A percentile compares a stretch with the other conserved stretches of the same genome.
phyloP scores from a whole-genome alignment of 2,329 filamentous ascomycete genomes.

The Apiospora malaysiana region DNA sequence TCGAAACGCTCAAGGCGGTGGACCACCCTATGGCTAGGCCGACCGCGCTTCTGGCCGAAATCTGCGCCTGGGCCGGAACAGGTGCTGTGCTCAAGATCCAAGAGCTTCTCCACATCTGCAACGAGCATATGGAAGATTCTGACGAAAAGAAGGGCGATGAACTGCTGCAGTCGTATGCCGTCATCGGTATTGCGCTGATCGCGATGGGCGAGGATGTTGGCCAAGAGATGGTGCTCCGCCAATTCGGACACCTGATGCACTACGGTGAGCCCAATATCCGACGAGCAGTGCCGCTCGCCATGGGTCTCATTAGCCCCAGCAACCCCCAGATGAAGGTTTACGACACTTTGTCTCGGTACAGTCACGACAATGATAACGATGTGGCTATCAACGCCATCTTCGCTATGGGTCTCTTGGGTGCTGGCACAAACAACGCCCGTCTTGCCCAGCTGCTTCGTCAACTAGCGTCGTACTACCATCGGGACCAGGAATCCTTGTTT shows the following conservation, averaged over 20 bases:
- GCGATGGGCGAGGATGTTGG: slow-evolving; percentile 98
- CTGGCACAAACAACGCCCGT: slow-evolving; percentile 97
- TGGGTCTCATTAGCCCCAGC: slow-evolving; percentile 95
- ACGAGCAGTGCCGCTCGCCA: slow-evolving; percentile 91
- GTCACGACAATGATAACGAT: slow-evolving; percentile 97
- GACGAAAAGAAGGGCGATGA: slow-evolving; percentile 96
- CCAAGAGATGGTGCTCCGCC: slow-evolving; percentile 97
- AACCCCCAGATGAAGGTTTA: slow-evolving; percentile 99
- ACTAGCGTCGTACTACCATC: slow-evolving; percentile 96
- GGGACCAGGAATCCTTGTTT: slow-evolving; percentile 94
- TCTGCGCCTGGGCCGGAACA: slow-evolving; percentile 97
- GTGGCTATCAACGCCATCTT: slow-evolving; percentile 99
- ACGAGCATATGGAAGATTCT: slow-evolving; percentile 93
- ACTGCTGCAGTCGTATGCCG: slow-evolving; percentile 92
- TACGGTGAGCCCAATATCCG: slow-evolving; percentile 98
- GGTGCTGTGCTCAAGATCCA: slow-evolving; percentile 97
- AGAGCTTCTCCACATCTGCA: slow-evolving; percentile 96
- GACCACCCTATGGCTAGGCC: slow-evolving; percentile 97
- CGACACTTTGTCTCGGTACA: slow-evolving; percentile 96
- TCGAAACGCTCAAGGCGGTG: slow-evolving; percentile 95
- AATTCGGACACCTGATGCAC: slow-evolving; percentile 98
- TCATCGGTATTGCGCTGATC: slow-evolving; percentile 90
- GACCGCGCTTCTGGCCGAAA: slow-evolving; percentile 92
- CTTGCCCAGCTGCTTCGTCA: slow-evolving; percentile 93
- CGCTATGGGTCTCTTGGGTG: slow-evolving; percentile 95